These are phyloP conservation scores for Kitagawia praeruptora DNA, from an alignment of 129 eudicot species.

Conservation along the genomic window DNA sequence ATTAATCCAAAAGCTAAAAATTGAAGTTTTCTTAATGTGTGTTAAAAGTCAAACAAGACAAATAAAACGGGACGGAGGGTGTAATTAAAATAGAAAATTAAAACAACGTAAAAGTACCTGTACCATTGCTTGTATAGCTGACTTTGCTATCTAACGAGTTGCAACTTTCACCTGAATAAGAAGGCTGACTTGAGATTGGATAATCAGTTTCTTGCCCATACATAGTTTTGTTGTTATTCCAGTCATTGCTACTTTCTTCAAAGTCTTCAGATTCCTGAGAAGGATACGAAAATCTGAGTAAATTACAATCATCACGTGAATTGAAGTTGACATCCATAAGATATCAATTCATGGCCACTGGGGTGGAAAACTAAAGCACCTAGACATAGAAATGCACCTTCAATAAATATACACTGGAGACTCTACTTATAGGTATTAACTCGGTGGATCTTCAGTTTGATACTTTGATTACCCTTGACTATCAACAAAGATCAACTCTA, in stretches of 20 bases:
- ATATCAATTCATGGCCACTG: background rate
- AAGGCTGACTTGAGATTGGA: constrained; percentile 41
- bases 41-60: too few relatives aligned
- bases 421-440: background rate
- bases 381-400: background rate
- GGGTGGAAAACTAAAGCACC: background rate
- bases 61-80: too few relatives aligned
- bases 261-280: constrained; percentile 49
- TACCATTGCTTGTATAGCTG: constrained; percentile 49
- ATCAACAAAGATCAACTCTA: background rate
- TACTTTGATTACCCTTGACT: background rate
- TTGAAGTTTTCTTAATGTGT: too few relatives aligned
- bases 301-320: constrained; percentile 1
- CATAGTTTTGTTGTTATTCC: constrained; percentile 19
- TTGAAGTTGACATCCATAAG: background rate
- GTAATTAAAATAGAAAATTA: background rate
- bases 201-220: constrained; percentile 22
- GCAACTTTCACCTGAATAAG: constrained; percentile 58
- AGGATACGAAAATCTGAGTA: constrained; percentile 4
- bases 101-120: constrained; percentile 10
- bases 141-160: constrained; percentile 52
- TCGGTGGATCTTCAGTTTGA: background rate
- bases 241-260: constrained; percentile 23
- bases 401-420: background rate
- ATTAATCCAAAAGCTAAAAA: too few relatives aligned